Percentiles rank a stretch among this genome's conserved stretches.
Evolutionary conservation across 2,329 filamentous ascomycete genomes (phyloP).

Genomic region (Grosmannia penicillata): DNA sequence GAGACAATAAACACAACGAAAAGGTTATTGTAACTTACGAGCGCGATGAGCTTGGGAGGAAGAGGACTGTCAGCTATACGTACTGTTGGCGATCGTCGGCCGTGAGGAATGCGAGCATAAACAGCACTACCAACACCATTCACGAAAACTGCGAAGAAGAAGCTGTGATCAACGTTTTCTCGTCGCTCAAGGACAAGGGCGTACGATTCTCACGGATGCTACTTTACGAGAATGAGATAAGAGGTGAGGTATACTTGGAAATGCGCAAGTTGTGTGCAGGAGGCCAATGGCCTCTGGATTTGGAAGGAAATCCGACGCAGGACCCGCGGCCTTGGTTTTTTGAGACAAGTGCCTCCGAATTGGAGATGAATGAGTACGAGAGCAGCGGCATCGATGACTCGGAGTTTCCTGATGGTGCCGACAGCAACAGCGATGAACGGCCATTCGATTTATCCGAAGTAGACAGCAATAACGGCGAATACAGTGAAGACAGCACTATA

Average conservation of each 20-base stretch:
- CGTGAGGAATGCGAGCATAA: neutral
- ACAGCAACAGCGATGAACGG: neutral
- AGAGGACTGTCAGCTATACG: neutral
- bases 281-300: constrained; percentile 6
- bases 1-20: neutral
- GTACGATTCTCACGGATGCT: constrained; percentile 9
- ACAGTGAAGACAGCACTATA: constrained; percentile 5
- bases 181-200: constrained; percentile 1
- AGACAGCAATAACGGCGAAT: neutral
- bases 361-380: neutral
- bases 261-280: constrained; percentile 1
- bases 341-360: neutral
- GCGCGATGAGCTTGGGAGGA: neutral
- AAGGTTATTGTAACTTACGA: constrained; percentile 1
- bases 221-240: constrained; percentile 1
- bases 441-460: too few relatives aligned
- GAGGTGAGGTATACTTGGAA: neutral
- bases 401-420: neutral
- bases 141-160: constrained; percentile 10
- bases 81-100: constrained; percentile 7
- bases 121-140: neutral
- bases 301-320: constrained; percentile 1
- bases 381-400: constrained; percentile 3
- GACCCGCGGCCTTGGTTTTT: constrained; percentile 1
- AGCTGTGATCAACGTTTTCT: constrained; percentile 7